Base-by-base conservation (phyloP, 2,329 filamentous ascomycete genomes). In the Neofusicoccum umdonicola region DNA sequence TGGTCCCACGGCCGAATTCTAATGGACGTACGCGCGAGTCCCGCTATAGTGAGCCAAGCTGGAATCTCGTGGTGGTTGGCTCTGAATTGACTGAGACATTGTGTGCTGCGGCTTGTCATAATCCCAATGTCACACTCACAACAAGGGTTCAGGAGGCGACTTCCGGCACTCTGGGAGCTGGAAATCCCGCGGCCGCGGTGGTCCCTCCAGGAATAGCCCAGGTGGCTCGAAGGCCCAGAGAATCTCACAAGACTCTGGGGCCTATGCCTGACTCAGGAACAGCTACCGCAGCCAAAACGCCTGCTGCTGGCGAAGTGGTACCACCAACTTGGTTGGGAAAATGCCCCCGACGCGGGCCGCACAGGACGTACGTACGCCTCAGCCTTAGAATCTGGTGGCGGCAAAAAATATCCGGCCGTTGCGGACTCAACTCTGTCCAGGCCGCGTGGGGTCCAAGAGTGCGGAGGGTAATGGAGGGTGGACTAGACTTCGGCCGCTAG, bases 381-480 rank as follows among this genome's bases (percentile, higher is more conserved):
- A 17, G 52, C 52, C 19, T 57, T 17, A 7, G 12, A 31, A 45
- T 34, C 39, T 35, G 13, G 17, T n/a, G 54, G 54, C 39, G 54
- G 54, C 44, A 45, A 45, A 34, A 34, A 58, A 44, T 42, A 44
- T 44, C 54, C 54, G 41, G 22, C 39, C 8, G 54, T 45, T 44
- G 22, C 54, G 13, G 51, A 15, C 17, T 31, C 13, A 17, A 58
- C 2, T 22, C 22, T 31, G 41, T 19, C 22, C 54, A 31, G 41
- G 54, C 54, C 54, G 54, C 39, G 54, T 58, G 54, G 54, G 54
- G 54, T 58, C 54, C 39, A 42, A 31, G 22, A 34, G 34, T 35
- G 22, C 22, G 15, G 8, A 45, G 4, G 39, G 13, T 41, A 4
- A 34, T 58, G 54, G 54, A 42, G 52, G 35, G 52, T 42, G 17